Base-by-base conservation (phyloP, 202 grass and related monocot genomes). In the Saccharum hybrid region DNA sequence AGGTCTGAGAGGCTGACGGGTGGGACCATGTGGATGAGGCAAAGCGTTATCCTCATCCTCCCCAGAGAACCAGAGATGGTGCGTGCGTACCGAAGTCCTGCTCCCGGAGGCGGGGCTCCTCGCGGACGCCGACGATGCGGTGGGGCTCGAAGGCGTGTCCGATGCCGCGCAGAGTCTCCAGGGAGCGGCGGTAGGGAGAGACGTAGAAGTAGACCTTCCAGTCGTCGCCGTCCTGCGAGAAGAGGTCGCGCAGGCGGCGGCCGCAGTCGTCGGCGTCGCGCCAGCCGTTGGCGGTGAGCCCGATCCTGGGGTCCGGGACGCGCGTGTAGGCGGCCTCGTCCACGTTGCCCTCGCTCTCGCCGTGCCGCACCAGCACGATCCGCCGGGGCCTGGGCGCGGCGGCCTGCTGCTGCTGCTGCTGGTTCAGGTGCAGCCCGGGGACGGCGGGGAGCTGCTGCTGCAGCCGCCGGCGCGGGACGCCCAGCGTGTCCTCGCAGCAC, bases 131-230 rank as follows among this genome's bases (percentile, higher is more conserved):
- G 73, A 88, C 91, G 84, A 97, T 87, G 41, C 88, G 85, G 63
- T 68, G 68, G 6, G 79, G 75, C 77, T 94, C 86, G 42, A 94
- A 93, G 5, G 92, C 75, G 63, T 36, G 74, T 0, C 86, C 94
- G 23, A 97, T 66, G 15, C 94, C 90, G 37, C 84, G 75, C 3
- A 92, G 91, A 9, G 94, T 94, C 90, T 97, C 88, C 0, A 92
- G 88, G 1, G 86, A 88, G 33, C 94, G 84, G 3, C 77, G 88
- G 90, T 97, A 97, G 1, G 92, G 90, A 0, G 90, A 94, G 3
- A 91, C 92, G 77, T 97, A 94, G 80, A 97, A 92, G 81, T 94
- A 97, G 0, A 92, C 94, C 87, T 91, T 94, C 94, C 94, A 92
- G 57, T 84, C 84, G 14, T 1, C 64, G 46, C 0, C 76, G 71